These are phyloP conservation scores for Rhodotorula diobovata DNA, from an alignment of 768 basidiomycete species.

Conservation along the genomic window DNA sequence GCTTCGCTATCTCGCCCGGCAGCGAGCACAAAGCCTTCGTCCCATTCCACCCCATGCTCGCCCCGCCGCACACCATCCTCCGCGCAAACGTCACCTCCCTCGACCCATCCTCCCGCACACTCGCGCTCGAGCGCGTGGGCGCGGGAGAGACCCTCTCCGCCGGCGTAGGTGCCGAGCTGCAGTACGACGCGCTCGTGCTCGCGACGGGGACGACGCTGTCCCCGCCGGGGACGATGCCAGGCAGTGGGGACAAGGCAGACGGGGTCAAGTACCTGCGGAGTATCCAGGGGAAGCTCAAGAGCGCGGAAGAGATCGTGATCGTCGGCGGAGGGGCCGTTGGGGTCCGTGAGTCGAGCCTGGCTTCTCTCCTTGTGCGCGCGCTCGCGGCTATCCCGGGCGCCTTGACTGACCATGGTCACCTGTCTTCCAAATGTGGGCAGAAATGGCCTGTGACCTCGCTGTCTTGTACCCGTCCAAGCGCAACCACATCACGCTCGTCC, in stretches of 20 bases:
- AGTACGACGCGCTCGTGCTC: conserved; percentile 60
- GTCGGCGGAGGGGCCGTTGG: conserved; percentile 71
- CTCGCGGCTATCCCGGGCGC: no score
- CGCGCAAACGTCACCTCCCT: conserved; percentile 14
- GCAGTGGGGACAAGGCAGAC: conserved; percentile 38
- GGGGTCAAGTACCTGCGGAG: conserved; percentile 55
- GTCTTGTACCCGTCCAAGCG: conserved; percentile 52
- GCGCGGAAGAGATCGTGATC: conserved; percentile 57
- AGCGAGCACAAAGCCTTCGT: conserved; percentile 68
- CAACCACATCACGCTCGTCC: conserved; percentile 59
- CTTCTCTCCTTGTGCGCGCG: no score
- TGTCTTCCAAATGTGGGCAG: conserved; percentile 50
- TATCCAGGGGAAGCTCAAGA: conserved; percentile 55
- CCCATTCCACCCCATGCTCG: conserved; percentile 49
- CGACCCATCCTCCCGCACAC: conserved; percentile 7
- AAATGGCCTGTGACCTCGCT: conserved; percentile 63
- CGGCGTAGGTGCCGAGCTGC: conserved; percentile 43
- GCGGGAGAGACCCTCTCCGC: no score
- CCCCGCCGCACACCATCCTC: conserved; percentile 14
- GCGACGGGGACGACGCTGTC: conserved; percentile 54
- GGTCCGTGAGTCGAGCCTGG: conserved; percentile 55
- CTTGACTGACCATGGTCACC: not conserved
- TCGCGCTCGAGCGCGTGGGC: conserved; percentile 22
- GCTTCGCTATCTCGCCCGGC: conserved; percentile 58
- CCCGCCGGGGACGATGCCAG: conserved; percentile 35